A percentile compares a stretch with the other conserved stretches of the same genome.
These are phyloP conservation scores for Blumeria graminis DNA, from an alignment of 2,329 filamentous ascomycete genomes.

Conservation along the genomic window DNA sequence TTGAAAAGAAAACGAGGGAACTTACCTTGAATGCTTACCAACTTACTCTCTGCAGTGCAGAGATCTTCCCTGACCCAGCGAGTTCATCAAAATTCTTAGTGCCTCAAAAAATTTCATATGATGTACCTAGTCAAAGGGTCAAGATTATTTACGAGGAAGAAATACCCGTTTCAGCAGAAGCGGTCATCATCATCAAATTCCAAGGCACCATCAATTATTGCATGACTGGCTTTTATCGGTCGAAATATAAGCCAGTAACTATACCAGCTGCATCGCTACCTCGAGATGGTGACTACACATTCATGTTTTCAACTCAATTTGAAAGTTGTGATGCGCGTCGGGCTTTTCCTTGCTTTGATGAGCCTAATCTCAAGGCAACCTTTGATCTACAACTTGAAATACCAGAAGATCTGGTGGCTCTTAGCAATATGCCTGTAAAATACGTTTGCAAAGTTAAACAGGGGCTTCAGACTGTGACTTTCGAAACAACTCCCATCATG, in stretches of 20 bases:
- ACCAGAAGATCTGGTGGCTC: slow-evolving; percentile 62
- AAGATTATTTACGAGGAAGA: slow-evolving; percentile 54
- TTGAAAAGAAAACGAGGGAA: slow-evolving; percentile 47
- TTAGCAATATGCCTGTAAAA: slow-evolving; percentile 92
- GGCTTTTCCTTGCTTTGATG: slow-evolving; percentile 94
- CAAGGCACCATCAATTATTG: slow-evolving; percentile 66
- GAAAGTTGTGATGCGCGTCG: slow-evolving; percentile 86
- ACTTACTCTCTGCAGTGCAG: slow-evolving; percentile 47
- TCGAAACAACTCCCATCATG: slow-evolving; percentile 73
- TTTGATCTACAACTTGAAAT: slow-evolving; percentile 89
- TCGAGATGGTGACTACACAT: slow-evolving; percentile 39
- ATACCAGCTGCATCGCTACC: slow-evolving; percentile 55
- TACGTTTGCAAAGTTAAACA: slow-evolving; percentile 30
- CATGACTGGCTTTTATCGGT: slow-evolving; percentile 85
- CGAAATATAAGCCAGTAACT: slow-evolving; percentile 67
- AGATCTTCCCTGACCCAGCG: slow-evolving; percentile 32
- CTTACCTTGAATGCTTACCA: slow-evolving; percentile 71
- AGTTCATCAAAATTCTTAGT: slow-evolving; percentile 30
- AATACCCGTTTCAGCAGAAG: slow-evolving; percentile 41
- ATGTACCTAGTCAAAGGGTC: slow-evolving; percentile 62
- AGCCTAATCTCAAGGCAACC: slow-evolving; percentile 88
- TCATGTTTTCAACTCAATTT: slow-evolving; percentile 89
- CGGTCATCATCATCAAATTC: slow-evolving; percentile 40
- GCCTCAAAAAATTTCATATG: slow-evolving; percentile 49
- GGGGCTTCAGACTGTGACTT: slow-evolving; percentile 50